Base-by-base conservation (phyloP, 1,284 basidiomycete species). In the Ustilago lituana region DNA sequence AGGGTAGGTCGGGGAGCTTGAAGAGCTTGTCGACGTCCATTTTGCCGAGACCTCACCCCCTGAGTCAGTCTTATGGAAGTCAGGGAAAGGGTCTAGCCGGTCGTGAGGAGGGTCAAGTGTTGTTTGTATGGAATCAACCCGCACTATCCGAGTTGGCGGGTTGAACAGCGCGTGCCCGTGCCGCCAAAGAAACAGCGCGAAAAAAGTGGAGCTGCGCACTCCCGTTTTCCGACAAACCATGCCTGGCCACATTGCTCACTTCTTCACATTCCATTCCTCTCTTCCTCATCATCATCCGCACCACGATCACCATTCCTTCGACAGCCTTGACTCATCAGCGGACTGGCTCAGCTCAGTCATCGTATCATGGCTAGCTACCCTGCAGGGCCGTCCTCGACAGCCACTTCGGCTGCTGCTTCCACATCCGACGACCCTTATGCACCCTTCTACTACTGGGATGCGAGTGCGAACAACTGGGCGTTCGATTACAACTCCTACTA, bases 21-120 rank as follows among this genome's bases (percentile, higher is more conserved):
- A 81, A 81, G 19, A 81, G 66, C 62, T 79, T 81, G 51, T 70
- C 73, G 24, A 81, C 73, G 40, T 81, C 78, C 79, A 81, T 81
- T 10, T 9, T 55, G 24, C 27, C 12, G 27, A n/a, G n/a, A n/a
- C 12, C 27, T 12, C 27, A 29, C 27, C 32, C 23, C n/a, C 29
- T 11, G 33, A 11, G 2, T 23, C 15, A n/a, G 20, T 31, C 29
- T n/a, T 27, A 32, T 5, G 9, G 26, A 31, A 12, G 9, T 20
- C 6, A 11, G 15, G 33, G 12, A 20, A 2, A 22, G 32, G 11
- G 17, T 33, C 15, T n/a, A 19, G 44, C 14, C 20, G 23, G 32
- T 22, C 48, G 38, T 44, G 35, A 38, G 22, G n/a, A 22, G 12
- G 39, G 19, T 14, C 17, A 39, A 7, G 17, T 14, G 17, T 29